These are phyloP conservation scores for Dryas octopetala DNA, from an alignment of 306 rosid species.

Conservation along the genomic window DNA sequence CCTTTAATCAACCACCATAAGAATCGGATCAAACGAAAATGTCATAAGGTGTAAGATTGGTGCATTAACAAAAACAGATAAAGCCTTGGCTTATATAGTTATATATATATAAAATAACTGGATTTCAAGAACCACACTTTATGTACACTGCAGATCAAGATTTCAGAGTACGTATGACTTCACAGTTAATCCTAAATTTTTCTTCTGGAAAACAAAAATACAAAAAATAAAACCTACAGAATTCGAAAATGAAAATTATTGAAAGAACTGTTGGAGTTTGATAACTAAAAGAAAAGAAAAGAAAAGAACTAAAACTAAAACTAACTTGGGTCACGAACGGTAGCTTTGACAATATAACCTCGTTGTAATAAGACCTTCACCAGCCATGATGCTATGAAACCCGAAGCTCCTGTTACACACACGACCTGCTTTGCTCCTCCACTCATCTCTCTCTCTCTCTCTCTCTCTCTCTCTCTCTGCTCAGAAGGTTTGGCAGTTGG, in stretches of 20 bases:
- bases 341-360: constrained; percentile 49
- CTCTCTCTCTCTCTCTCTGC: no score
- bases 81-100: no score
- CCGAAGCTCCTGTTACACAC: constrained; percentile 56
- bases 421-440: constrained; percentile 28
- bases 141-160: not conserved
- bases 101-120: not conserved
- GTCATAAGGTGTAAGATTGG: no score
- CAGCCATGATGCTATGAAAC: constrained; percentile 56
- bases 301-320: not conserved
- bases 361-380: constrained; percentile 48
- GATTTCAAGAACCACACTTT: not conserved
- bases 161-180: no score
- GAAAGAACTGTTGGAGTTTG: no score
- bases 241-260: not conserved
- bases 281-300: not conserved
- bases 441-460: constrained; percentile 23
- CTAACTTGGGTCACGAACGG: constrained; percentile 47
- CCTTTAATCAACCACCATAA: no score
- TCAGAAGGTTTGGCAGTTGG: no score
- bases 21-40: no score
- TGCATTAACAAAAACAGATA: no score
- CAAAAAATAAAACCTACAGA: not conserved
- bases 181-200: not conserved
- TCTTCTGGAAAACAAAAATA: not conserved